Evolutionary conservation across 208 protist species (phyloP).

Genomic region (Crithidia acanthocephali): DNA sequence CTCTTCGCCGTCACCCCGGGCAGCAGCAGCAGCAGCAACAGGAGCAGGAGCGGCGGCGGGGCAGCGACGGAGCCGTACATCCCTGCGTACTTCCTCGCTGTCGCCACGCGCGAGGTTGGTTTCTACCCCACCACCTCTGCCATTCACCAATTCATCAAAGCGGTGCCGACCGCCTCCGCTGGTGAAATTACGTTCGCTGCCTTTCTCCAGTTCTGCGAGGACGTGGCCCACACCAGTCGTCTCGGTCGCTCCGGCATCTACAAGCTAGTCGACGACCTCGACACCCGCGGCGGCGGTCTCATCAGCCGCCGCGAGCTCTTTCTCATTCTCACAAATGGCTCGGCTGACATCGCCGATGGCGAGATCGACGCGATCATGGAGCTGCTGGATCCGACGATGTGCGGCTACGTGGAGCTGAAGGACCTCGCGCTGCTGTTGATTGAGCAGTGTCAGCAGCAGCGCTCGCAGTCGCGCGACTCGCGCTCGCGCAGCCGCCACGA

Average conservation of each 20-base stretch:
- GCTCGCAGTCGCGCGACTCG: constrained; percentile 1
- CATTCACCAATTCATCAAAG: constrained; percentile 32
- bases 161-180: constrained; percentile 21
- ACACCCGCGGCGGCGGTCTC: constrained; percentile 28
- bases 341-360: constrained; percentile 35
- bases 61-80: constrained; percentile 44
- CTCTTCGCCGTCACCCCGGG: constrained; percentile 22
- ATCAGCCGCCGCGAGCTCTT: constrained; percentile 48
- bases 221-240: constrained; percentile 37
- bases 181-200: constrained; percentile 40
- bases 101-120: constrained; percentile 53
- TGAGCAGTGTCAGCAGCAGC: constrained; percentile 16
- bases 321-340: constrained; percentile 37
- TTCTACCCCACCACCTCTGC: constrained; percentile 52
- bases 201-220: constrained; percentile 66
- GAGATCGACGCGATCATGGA: constrained; percentile 67
- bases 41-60: too few species aligned
- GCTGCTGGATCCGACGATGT: constrained; percentile 57
- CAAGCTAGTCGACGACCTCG: constrained; percentile 26
- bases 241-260: constrained; percentile 19
- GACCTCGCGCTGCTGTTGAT: constrained; percentile 24
- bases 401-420: constrained; percentile 24
- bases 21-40: too few species aligned
- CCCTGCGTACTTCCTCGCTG: constrained; percentile 37
- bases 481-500: constrained; percentile 1